A percentile compares a stretch with the other conserved stretches of the same genome.
Conservation (phyloP, 331 rosid species). For the Stylosanthes scabra region DNA sequence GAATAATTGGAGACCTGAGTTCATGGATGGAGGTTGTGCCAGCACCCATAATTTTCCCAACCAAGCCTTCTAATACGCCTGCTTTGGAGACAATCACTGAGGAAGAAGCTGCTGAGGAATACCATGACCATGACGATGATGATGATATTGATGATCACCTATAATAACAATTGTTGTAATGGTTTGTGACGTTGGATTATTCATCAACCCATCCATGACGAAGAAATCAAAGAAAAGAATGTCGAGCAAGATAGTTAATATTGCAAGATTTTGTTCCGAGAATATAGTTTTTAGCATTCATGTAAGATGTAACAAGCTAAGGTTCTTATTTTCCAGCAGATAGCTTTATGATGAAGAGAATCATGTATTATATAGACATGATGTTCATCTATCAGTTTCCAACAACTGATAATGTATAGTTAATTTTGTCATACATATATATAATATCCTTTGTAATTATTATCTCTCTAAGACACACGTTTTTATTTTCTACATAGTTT, state of each 20-base stretch:
- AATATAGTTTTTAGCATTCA: background rate
- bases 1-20: constrained; percentile 26
- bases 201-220: background rate
- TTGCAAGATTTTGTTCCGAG: constrained; percentile 7
- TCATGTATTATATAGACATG: background rate
- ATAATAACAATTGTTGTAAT: background rate
- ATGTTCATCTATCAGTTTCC: background rate
- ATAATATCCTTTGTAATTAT: no score
- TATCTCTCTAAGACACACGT: no score
- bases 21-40: constrained; percentile 70
- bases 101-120: constrained; percentile 37
- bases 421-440: background rate
- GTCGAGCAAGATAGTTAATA: background rate
- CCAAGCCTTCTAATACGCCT: constrained; percentile 47
- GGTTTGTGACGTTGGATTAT: constrained; percentile 10
- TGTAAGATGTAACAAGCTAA: constrained; percentile 9
- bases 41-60: constrained; percentile 48
- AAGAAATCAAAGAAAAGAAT: background rate
- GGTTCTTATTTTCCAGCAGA: background rate
- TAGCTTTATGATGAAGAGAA: constrained; percentile 18
- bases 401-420: constrained; percentile 11
- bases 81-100: constrained; percentile 37
- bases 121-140: background rate
- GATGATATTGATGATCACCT: constrained; percentile 11
- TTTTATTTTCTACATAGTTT: no score